Base-by-base conservation (phyloP, 345 rosid species). In the Euphorbia tirucalli region DNA sequence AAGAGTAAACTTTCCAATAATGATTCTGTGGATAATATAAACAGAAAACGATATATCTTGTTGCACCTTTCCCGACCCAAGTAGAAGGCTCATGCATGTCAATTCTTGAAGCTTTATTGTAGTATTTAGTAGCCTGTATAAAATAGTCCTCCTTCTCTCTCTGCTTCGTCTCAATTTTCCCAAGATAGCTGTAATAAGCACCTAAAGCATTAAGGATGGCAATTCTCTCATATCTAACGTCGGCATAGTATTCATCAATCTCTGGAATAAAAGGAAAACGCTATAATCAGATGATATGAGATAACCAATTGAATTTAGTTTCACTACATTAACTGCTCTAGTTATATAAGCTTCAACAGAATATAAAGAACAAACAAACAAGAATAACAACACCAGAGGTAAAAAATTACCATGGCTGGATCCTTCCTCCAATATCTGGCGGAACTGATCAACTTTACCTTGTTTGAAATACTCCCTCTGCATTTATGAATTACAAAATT, bases 21-120 rank as follows among this genome's bases (percentile, higher is more conserved):
- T 8, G 22, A 52, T n/a, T 52, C 22, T 19, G 43, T 32, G n/a
- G 65, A 61, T 19, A 35, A 31, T 21, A 5, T 46, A 32, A 31
- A 22, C 18, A n/a, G n/a, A n/a, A 24, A 19, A 52, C 24, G n/a
- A 16, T 16, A 72, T 2, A 70, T 27, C 9, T 19, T 31, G 30
- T 3, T 18, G 39, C 11, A 92, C 98, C 99, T 92, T 95, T 95
- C 61, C 97, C 97, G 81, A 95, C 93, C 97, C 99, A 95, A 81
- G 97, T 95, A 39, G 93, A 90, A 79, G 99, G 96, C 78, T 95
- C 99, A 52, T 92, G 97, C 97, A 95, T 87, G 82, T 95, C 97
- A 41, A 95, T 95, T 79, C 97, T 87, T 0, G 99, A 92, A 7
- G 97, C 97, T 85, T 87, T 95, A 77, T 92, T 92, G 77, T 92